phyloP scores from a whole-genome alignment of 345 rosid species.

The Erysimum cheiranthoides region DNA sequence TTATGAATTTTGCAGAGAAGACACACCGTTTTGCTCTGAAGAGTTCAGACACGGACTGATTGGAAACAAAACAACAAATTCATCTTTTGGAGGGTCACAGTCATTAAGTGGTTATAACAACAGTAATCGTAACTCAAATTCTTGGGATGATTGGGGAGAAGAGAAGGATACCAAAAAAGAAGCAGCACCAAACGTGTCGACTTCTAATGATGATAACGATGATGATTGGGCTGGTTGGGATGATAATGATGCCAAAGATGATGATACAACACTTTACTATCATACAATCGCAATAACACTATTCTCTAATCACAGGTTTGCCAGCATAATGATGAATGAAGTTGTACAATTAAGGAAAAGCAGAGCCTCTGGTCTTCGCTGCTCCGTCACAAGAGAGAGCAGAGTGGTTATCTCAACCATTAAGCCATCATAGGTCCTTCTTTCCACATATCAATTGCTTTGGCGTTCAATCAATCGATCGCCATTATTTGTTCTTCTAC shows the following conservation, averaged over 20 bases:
- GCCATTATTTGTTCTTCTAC: too few relatives aligned
- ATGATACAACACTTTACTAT: constrained; percentile 43
- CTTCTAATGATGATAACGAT: constrained; percentile 57
- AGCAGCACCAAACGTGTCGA: constrained; percentile 43
- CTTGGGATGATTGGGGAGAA: constrained; percentile 96
- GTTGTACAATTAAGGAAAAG: constrained; percentile 40
- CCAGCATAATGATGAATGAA: constrained; percentile 29
- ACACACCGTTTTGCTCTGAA: too few relatives aligned
- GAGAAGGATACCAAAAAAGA: constrained; percentile 57
- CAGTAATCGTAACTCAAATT: constrained; percentile 57
- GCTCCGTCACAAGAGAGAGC: constrained; percentile 38
- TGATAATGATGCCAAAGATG: constrained; percentile 83
- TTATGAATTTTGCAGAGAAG: too few relatives aligned
- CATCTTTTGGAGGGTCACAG: constrained; percentile 63
- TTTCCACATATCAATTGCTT: too few relatives aligned
- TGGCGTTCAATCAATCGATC: too few relatives aligned
- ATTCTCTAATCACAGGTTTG: constrained; percentile 6
- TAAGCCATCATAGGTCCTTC: constrained; percentile 26
- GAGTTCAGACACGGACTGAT: too few relatives aligned
- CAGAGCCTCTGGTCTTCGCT: constrained; percentile 29
- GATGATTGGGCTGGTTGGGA: constrained; percentile 95
- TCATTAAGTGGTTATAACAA: constrained; percentile 55
- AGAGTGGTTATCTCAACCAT: constrained; percentile 28
- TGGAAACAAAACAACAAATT: too few relatives aligned
- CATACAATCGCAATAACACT: neutral